Base-by-base conservation (phyloP, 139 green algal genomes). In the Tetraselmis striata region DNA sequence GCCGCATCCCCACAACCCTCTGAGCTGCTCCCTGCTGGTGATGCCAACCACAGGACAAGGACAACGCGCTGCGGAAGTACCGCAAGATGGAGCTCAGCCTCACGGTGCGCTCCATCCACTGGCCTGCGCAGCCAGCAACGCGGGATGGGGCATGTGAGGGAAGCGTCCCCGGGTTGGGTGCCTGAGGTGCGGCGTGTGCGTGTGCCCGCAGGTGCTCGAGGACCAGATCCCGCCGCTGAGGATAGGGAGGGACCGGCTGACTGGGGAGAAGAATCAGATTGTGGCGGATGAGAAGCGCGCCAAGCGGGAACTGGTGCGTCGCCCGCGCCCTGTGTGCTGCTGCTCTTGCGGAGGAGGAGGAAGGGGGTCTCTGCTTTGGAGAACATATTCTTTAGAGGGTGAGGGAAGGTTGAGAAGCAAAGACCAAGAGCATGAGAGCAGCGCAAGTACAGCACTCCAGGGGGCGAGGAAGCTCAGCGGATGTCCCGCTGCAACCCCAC, bases 1-100 rank as follows among this genome's bases (percentile, higher is more conserved):
- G n/a, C n/a, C n/a, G n/a, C n/a, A n/a, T n/a, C n/a, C n/a, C n/a
- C n/a, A n/a, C n/a, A n/a, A n/a, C n/a, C n/a, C n/a, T n/a, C n/a
- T n/a, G n/a, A n/a, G n/a, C n/a, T n/a, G n/a, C n/a, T n/a, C 45
- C 18, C 18, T 67, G 11, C 45, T 18, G 5, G 5, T 18, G 45
- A 5, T 67, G 45, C 45, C 45, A 5, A 5, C 18, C 11, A 67
- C 45, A 67, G 67, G 80, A 84, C 18, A 32, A 75, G 1, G 80
- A 84, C 67, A 84, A 84, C 26, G 80, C 80, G 2, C 30, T 84
- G 18, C 80, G 75, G 18, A 84, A 84, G 30, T 30, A 29, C 74
- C 26, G n/a, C 11, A 31, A 29, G 2, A 77, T 77, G 74, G 45
- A 67, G 45, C 45, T 67, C 5, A 67, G 45, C 45, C 45, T 67